Evolutionary conservation across 768 basidiomycete genomes (phyloP), one percentile per base, ranked within the genome.

Genomic region (Russula brevipes): DNA sequence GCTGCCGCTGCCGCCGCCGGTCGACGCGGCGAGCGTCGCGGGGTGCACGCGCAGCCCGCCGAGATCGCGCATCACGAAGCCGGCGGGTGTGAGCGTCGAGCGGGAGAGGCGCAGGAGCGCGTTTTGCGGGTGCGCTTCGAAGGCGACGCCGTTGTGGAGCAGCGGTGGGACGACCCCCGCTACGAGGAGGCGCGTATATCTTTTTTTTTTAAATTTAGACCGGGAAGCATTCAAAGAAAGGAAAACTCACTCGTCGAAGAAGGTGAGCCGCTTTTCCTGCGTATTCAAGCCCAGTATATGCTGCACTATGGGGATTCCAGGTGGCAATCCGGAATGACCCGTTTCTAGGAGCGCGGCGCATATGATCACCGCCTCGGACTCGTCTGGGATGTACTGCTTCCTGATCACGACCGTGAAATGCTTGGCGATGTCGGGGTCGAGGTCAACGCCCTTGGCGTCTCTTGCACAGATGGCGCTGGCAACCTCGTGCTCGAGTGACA

Each of bases 91-190:
- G 38, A 78, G 76, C 1, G 80, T 79, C 12, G 69, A 57, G 2
- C 70, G 64, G 61, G 82, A 76, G 59, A 82, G 77, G 24, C 82
- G 80, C 42, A 77, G 76, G 7, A 83, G 77, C 17, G 80, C 75
- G 67, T 84, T 85, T 63, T 85, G 84, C 1, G 82, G 81, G 69
- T 85, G 84, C 10, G 82, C 84, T 72, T 85, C 84, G 56, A 85
- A 83, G 7, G 80, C 80, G n/a, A 84, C 80, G 4, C 83, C 83
- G 54, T 85, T 82, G 46, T 79, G 60, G 14, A 85, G 71, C 44
- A 83, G 70, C 5, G 82, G 76, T 11, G 84, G 83, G 59, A 84
- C 71, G 17, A 85, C 72, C 2, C 82, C 83, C 38, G 77, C 74
- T 54, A 82, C 80, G 5, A 81, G 78, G n/a, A 82, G 71, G 33